These are phyloP conservation scores for Solanum piurae DNA, from an alignment of 257 asterid genomes.

Conservation along the genomic window DNA sequence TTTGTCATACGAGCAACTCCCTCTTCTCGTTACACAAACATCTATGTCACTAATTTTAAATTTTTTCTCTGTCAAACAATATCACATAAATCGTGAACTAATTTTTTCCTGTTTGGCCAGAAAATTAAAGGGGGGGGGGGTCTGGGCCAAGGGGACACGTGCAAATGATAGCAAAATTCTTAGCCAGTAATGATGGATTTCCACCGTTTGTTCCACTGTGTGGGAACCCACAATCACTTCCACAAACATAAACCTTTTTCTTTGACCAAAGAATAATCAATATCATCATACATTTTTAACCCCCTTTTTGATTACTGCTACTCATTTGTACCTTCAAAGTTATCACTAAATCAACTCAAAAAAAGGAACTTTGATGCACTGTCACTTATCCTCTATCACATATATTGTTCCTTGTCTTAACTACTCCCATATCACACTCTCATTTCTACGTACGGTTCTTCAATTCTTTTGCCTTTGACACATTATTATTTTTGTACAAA, in stretches of 20 bases:
- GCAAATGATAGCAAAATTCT: slow-evolving; percentile 30
- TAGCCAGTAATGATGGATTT: slow-evolving; percentile 31
- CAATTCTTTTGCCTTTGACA: neutral
- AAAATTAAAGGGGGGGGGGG: neutral
- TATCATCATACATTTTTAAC: slow-evolving; percentile 6
- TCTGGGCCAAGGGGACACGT: slow-evolving; percentile 44
- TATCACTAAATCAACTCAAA: neutral
- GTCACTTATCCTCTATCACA: neutral
- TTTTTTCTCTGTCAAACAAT: too few species aligned
- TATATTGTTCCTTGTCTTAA: neutral
- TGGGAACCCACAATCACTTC: slow-evolving; percentile 27
- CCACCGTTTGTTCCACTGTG: slow-evolving; percentile 77
- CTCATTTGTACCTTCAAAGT: neutral
- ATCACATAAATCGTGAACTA: neutral
- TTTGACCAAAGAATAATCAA: slow-evolving; percentile 35
- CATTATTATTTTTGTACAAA: neutral
- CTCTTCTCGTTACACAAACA: too few species aligned
- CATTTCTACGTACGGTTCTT: neutral
- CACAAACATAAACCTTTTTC: slow-evolving; percentile 25
- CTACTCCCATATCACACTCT: neutral
- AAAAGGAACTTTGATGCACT: neutral
- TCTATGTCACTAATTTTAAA: too few species aligned
- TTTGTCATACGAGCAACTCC: too few species aligned
- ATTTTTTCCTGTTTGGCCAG: neutral
- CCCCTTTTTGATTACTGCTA: neutral